Evolutionary conservation across 352 stramenopile species (phyloP).

Genomic region (Phytophthora cactorum): DNA sequence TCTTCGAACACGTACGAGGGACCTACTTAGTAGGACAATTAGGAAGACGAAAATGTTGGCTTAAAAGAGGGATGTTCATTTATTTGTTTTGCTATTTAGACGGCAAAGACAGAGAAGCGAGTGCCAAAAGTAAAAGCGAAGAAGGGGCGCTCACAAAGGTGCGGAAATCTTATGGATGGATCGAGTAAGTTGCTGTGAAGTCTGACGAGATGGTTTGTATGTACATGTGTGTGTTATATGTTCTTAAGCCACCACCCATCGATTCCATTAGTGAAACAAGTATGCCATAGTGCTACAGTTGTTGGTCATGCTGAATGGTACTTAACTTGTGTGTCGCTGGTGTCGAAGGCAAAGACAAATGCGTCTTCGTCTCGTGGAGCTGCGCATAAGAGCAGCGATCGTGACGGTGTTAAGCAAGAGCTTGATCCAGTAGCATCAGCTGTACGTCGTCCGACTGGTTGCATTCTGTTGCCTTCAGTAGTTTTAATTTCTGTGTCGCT

Average conservation of each 20-base stretch:
- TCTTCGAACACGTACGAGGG: conserved; percentile 38
- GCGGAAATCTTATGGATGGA: not conserved
- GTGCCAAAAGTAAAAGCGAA: conserved; percentile 24
- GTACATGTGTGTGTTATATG: not conserved
- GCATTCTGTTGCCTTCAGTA: not conserved
- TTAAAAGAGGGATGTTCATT: no score
- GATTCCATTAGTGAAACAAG: conserved; percentile 6
- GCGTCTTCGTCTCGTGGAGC: conserved; percentile 10
- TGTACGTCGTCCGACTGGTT: conserved; percentile 7
- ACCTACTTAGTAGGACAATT: not conserved
- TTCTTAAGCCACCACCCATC: conserved; percentile 13
- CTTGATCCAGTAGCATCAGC: conserved; percentile 1
- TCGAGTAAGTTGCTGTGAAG: no score
- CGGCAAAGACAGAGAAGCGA: conserved; percentile 11
- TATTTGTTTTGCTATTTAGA: not conserved
- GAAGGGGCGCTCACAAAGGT: conserved; percentile 24
- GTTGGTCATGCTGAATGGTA: no score
- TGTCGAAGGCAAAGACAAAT: conserved; percentile 21
- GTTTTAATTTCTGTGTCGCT: conserved; percentile 6
- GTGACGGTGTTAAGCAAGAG: conserved; percentile 20
- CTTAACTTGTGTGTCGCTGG: conserved; percentile 2
- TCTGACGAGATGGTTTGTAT: no score
- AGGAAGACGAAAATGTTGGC: not conserved
- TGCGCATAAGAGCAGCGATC: conserved; percentile 30
- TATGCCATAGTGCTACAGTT: conserved; percentile 1